Evolutionary conservation across 164 flowering plant genomes (phyloP), one percentile per base, ranked within the genome.

Genomic region (Stephania japonica): DNA sequence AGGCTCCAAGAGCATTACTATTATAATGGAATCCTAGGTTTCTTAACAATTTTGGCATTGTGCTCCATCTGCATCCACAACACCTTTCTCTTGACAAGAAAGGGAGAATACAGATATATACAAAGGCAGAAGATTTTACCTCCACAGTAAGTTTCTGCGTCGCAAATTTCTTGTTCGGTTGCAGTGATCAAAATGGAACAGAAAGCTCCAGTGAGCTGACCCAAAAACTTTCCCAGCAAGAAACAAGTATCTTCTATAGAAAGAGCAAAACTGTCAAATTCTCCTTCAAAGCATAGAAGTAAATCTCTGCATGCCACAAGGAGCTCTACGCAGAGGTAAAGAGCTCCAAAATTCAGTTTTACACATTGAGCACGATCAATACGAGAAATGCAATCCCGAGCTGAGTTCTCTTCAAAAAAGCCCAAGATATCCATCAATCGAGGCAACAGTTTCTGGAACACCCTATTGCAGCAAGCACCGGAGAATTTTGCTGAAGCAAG

Each of bases 271-370:
- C 71, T 67, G 41, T 78, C 44, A 26, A 71, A 16, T 11, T 25
- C 43, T 69, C 78, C 78, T 56, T 75, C 73, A 42, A 78, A 80
- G 72, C 78, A 71, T 62, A 72, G 63, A 62, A 81, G 77, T 77
- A 86, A 81, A 71, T 84, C 81, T 81, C 88, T 85, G 79, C 88
- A 89, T 71, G 91, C 94, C 75, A 79, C 80, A 78, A 94, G 88
- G 64, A 94, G 86, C 80, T 88, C 87, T 75, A 82, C 67, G 82
- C 92, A 86, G 68, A 94, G 91, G 80, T 84, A 89, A 19, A 91
- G 84, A 56, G 88, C 91, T 47, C 90, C 90, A 79, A 82, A 85
- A 75, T 85, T 85, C 66, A 78, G 65, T 69, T 66, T 38, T 67
- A 63, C 72, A 7, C 75, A 72, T 69, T 72, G 38, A 4, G 61